Conservation (phyloP, 2,329 filamentous ascomycete species). For the Nemania abortiva region DNA sequence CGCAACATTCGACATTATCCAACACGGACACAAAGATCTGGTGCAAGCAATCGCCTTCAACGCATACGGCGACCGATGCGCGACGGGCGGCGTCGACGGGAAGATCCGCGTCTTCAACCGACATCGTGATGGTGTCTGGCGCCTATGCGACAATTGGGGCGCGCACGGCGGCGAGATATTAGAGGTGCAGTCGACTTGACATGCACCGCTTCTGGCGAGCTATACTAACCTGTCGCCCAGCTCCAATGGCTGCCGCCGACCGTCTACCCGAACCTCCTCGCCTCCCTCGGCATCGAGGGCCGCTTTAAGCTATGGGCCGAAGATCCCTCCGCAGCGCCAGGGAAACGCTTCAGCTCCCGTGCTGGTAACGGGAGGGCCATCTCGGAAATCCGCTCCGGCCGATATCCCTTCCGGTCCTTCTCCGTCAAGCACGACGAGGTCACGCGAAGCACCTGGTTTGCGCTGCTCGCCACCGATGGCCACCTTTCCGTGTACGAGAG, state of each 20-base stretch:
- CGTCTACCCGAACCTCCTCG: slow-evolving; percentile 86
- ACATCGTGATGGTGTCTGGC: slow-evolving; percentile 82
- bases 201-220: not conserved
- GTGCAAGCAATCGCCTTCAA: slow-evolving; percentile 91
- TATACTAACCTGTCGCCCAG: slow-evolving; percentile 58
- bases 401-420: slow-evolving; percentile 80
- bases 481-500: slow-evolving; percentile 86
- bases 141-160: slow-evolving; percentile 86
- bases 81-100: slow-evolving; percentile 91
- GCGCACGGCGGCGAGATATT: slow-evolving; percentile 92
- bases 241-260: slow-evolving; percentile 94
- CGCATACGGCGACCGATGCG: slow-evolving; percentile 89
- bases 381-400: slow-evolving; percentile 69
- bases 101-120: slow-evolving; percentile 92
- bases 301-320: slow-evolving; percentile 94
- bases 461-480: slow-evolving; percentile 85
- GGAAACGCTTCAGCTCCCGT: slow-evolving; percentile 82
- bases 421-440: slow-evolving; percentile 87
- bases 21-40: slow-evolving; percentile 82
- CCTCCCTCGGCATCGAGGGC: slow-evolving; percentile 89
- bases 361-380: slow-evolving; percentile 59
- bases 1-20: slow-evolving; percentile 70
- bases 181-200: slow-evolving; percentile 69
- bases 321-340: slow-evolving; percentile 82
- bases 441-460: slow-evolving; percentile 83